Base-by-base conservation (phyloP, 192 early-diverging fungal genomes). In the Umbelopsis sp. region DNA sequence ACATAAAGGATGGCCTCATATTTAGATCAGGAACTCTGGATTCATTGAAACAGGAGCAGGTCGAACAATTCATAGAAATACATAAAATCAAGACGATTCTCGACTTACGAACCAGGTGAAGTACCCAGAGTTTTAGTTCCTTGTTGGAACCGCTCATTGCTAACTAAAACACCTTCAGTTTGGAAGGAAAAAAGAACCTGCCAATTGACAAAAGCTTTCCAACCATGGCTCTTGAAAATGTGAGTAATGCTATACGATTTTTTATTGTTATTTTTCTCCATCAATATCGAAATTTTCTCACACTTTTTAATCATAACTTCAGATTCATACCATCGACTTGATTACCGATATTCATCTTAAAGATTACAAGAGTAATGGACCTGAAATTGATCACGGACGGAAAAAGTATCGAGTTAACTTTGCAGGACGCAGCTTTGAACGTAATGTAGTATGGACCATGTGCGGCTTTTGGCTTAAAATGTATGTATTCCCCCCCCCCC, bases 391-490 rank as follows among this genome's bases (percentile, higher is more conserved):
- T 4, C 47, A 26, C 43, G 34, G 56, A 31, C 65, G 70, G 17
- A 66, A 73, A n/a, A 80, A 69, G 38, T 74, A 65, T 67, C 12
- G 53, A 36, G 50, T 80, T 45, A 66, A 70, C 65, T 68, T 80
- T 53, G 71, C 47, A 8, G 73, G 74, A 16, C 45, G 44, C 20
- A 70, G 43, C 14, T 73, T 71, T 29, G 38, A 73, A 17, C 43
- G 38, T 36, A 41, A 72, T 29, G 71, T 49, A 16, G 43, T 80
- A 2, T 72, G 62, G 49, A 21, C 41, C 14, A 9, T 59, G 16
- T 62, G 71, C 66, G 45, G 44, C 1, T 22, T 45, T 7, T 26
- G 44, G 38, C 16, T 72, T 2, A 72, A 71, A 66, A 2, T 80
- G 78, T 80, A 76, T 65, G 66, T 49, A 45, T n/a, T n/a, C n/a